Base-by-base conservation (phyloP, 2,329 filamentous ascomycete species). In the Pseudopithomyces maydicus region DNA sequence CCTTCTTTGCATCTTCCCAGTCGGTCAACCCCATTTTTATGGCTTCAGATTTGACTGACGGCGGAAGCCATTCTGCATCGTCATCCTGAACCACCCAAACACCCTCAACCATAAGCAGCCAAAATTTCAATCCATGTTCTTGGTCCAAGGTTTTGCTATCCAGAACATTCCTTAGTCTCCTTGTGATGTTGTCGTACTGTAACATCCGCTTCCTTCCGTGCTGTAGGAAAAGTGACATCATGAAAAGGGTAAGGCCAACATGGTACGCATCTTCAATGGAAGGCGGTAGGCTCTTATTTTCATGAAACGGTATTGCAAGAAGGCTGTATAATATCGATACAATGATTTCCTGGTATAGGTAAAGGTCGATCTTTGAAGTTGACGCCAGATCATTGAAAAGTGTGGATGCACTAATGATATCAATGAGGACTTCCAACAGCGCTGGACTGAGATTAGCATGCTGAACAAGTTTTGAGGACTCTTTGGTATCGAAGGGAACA, bases 161-260 rank as follows among this genome's bases (percentile, higher is more conserved):
- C 2, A 54, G 43, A 2, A 54, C 45, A 29, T 19, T 20, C 19
- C 19, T 48, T 10, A 54, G 45, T 11, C 44, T 29, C 6, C n/a
- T 7, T 10, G 44, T 22, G 4, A 54, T 23, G 15, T 33, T 42
- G 2, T 32, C 17, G 14, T 48, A 54, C 5, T 17, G 35, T 20
- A 48, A 20, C 2, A 54, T 19, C 7, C 52, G 52, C 7, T 39
- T 33, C 15, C n/a, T 10, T 19, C 38, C 52, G 26, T 23, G n/a
- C 17, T 54, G 52, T n/a, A 54, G n/a, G 38, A 54, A 54, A n/a
- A 54, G 38, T 8, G 17, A 22, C 52, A 54, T 54, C 22, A 54
- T 43, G 35, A 54, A 54, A 6, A 54, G 10, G 6, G 12, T 54
- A 6, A 47, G 43, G 2, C 52, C 52, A n/a, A 54, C 11, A 15